phyloP scores from a whole-genome alignment of 805 yeast species.

The Millerozyma miso region DNA sequence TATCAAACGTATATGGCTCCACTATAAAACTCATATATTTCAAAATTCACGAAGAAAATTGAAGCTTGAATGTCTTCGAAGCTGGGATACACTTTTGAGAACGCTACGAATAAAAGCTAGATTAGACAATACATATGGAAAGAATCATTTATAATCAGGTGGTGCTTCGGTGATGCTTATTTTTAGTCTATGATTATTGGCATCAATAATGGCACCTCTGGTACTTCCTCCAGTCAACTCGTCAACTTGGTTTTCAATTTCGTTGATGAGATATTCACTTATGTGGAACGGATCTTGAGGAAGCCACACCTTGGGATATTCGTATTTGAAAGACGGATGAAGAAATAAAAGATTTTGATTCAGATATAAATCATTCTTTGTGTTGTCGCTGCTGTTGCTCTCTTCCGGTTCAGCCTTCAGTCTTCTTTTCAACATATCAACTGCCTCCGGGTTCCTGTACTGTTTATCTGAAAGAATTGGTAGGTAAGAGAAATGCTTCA shows the following conservation, averaged over 20 bases:
- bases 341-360: constrained; percentile 23
- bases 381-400: constrained; percentile 1
- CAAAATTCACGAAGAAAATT: background rate
- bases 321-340: constrained; percentile 37
- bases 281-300: constrained; percentile 34
- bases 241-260: constrained; percentile 11
- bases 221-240: constrained; percentile 19
- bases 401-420: constrained; percentile 1
- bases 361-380: constrained; percentile 14
- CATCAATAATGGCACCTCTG: constrained; percentile 21
- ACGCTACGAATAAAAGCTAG: constrained; percentile 15
- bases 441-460: constrained; percentile 2
- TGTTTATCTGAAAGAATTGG: constrained; percentile 24
- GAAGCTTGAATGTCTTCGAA: background rate
- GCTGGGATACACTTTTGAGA: constrained; percentile 10
- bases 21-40: constrained; percentile 11
- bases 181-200: constrained; percentile 7
- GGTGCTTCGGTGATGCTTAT: constrained; percentile 24
- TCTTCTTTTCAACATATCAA: background rate
- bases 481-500: constrained; percentile 23
- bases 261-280: constrained; percentile 18
- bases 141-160: constrained; percentile 25
- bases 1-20: constrained; percentile 24
- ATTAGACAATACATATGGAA: constrained; percentile 8
- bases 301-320: constrained; percentile 35